Conservation (phyloP, 148 eudicot species). For the Heliosperma pusillum region DNA sequence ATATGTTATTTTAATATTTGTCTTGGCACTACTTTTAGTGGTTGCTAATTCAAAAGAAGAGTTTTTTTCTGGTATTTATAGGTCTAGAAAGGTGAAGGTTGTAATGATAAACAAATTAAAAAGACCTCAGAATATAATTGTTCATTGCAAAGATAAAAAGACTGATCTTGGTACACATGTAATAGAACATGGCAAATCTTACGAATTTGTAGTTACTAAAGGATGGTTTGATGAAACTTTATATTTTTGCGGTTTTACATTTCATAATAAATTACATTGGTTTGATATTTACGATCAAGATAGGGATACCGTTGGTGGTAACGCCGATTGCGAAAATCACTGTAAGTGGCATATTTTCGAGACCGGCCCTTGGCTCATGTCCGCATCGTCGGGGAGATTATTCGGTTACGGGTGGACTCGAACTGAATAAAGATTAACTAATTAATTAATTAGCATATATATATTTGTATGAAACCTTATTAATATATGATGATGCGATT, state of each 20-base stretch:
- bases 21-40: too few relatives aligned
- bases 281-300: neutral
- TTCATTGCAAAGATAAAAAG: neutral
- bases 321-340: neutral
- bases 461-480: too few relatives aligned
- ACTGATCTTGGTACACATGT: neutral
- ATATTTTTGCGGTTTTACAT: neutral
- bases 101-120: neutral
- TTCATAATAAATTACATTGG: neutral
- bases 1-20: neutral
- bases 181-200: neutral
- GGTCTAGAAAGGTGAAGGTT: neutral
- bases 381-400: too few relatives aligned
- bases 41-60: too few relatives aligned
- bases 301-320: neutral
- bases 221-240: neutral
- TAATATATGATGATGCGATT: too few relatives aligned
- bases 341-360: neutral
- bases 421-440: too few relatives aligned
- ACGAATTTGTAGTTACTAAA: neutral
- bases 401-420: too few relatives aligned
- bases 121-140: too few relatives aligned
- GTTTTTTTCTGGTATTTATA: too few relatives aligned
- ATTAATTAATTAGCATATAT: too few relatives aligned
- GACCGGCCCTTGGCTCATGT: neutral